Evolutionary conservation across 257 asterid species (phyloP).

Genomic region (Solanum rostratum): DNA sequence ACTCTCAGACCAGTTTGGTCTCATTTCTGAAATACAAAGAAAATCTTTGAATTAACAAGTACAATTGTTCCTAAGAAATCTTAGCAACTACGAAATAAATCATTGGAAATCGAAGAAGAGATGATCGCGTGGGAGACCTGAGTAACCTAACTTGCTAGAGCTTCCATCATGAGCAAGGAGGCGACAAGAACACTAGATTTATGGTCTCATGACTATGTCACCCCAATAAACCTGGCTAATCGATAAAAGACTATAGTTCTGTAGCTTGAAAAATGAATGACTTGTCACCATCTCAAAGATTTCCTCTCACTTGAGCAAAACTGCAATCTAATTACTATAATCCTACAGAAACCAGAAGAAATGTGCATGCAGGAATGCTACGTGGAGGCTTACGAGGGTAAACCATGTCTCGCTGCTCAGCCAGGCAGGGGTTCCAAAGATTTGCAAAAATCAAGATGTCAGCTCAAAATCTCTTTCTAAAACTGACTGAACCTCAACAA

Average conservation of each 20-base stretch:
- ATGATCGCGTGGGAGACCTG: neutral
- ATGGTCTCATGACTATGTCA: neutral
- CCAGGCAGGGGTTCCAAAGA: neutral
- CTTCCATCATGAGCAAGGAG: neutral
- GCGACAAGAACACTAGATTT: neutral
- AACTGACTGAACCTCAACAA: slow-evolving; percentile 43
- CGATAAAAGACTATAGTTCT: neutral
- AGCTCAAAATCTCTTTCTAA: slow-evolving; percentile 55
- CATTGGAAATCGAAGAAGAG: neutral
- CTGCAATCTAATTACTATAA: neutral
- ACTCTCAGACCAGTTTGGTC: neutral
- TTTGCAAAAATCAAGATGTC: slow-evolving; percentile 17
- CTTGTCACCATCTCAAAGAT: neutral
- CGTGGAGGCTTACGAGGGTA: neutral
- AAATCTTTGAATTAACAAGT: neutral
- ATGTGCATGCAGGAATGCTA: neutral
- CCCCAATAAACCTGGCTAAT: neutral
- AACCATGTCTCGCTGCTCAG: neutral
- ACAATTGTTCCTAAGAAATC: neutral
- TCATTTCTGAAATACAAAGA: neutral
- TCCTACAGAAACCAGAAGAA: neutral
- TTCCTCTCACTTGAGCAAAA: neutral
- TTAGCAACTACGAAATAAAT: neutral
- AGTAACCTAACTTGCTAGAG: neutral
- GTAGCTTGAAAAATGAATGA: neutral